Evolutionary conservation across 805 yeast genomes (phyloP), one percentile per base, ranked within the genome.

Genomic region (Wickerhamiella spandovensis): DNA sequence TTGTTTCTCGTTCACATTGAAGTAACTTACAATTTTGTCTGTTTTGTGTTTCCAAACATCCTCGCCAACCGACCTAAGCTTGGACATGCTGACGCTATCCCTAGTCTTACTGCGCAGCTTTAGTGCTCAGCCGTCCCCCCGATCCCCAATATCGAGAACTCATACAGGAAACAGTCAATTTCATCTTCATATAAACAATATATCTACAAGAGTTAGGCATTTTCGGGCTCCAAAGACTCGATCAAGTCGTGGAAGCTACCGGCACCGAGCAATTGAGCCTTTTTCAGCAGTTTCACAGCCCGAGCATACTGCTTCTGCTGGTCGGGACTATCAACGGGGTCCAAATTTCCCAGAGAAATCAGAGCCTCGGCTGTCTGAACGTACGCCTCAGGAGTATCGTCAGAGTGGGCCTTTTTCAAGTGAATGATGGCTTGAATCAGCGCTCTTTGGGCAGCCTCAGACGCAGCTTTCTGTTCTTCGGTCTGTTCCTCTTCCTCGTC

Each of bases 31-130:
- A 52, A 90, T 81, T 66, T 90, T 90, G 58, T 87, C 95, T 42
- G 83, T 84, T 57, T 77, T 77, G 61, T 78, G 82, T 67, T 85
- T 87, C 96, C 97, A 90, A 46, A 88, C 78, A 51, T 89, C 97
- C 52, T 90, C 97, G 30, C 94, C 90, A 18, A 78, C 70, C 7
- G 68, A 55, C 48, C 68, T 51, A n/a, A 58, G 56, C 15, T 53
- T 55, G 23, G 64, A 58, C 61, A 56, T 58, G 39, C 39, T 35
- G 39, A 35, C 39, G n/a, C n/a, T n/a, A n/a, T n/a, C n/a, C n/a
- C n/a, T n/a, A n/a, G n/a, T n/a, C n/a, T n/a, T n/a, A n/a, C n/a
- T n/a, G n/a, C n/a, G n/a, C n/a, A n/a, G n/a, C n/a, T n/a, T n/a
- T n/a, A n/a, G n/a, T n/a, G n/a, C n/a, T n/a, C n/a, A n/a, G n/a